phyloP scores from a whole-genome alignment of 1,284 basidiomycete species.

The Meripilus lineatus region DNA sequence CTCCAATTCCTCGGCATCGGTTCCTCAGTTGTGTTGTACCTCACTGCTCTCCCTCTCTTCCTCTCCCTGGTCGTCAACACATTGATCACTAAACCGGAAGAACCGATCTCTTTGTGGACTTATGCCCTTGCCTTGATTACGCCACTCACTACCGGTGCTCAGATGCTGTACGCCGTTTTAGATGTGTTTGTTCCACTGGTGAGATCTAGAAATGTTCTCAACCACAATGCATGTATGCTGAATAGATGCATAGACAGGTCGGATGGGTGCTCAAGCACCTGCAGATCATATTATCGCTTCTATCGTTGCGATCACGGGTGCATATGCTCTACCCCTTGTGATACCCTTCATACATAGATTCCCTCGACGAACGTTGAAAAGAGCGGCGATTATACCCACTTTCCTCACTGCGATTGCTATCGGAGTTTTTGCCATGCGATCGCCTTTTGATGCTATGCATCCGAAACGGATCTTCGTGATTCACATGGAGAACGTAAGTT shows the following conservation, averaged over 20 bases:
- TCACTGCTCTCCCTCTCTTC: conserved; percentile 52
- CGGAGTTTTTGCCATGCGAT: conserved; percentile 57
- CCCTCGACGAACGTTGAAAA: conserved; percentile 42
- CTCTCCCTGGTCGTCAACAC: conserved; percentile 49
- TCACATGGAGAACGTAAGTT: conserved; percentile 83
- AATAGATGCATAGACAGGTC: conserved; percentile 50
- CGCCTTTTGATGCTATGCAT: conserved; percentile 80
- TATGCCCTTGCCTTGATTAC: conserved; percentile 65
- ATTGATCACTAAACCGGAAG: conserved; percentile 26
- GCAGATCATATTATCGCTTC: conserved; percentile 89
- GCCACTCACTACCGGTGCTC: conserved; percentile 64
- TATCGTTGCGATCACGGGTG: conserved; percentile 57
- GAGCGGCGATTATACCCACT: conserved; percentile 43
- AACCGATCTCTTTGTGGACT: conserved; percentile 48
- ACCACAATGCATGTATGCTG: conserved; percentile 5
- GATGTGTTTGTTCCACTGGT: conserved; percentile 94
- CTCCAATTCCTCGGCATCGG: conserved; percentile 66
- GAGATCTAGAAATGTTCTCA: conserved; percentile 27
- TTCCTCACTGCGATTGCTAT: conserved; percentile 48
- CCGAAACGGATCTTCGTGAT: conserved; percentile 87
- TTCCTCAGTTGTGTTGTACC: conserved; percentile 62
- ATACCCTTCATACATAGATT: conserved; percentile 78
- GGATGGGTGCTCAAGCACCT: conserved; percentile 74
- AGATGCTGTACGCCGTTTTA: conserved; percentile 67
- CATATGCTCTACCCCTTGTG: conserved; percentile 61